Base-by-base conservation (phyloP, 1,284 basidiomycete species). In the Papiliotrema flavescens region DNA sequence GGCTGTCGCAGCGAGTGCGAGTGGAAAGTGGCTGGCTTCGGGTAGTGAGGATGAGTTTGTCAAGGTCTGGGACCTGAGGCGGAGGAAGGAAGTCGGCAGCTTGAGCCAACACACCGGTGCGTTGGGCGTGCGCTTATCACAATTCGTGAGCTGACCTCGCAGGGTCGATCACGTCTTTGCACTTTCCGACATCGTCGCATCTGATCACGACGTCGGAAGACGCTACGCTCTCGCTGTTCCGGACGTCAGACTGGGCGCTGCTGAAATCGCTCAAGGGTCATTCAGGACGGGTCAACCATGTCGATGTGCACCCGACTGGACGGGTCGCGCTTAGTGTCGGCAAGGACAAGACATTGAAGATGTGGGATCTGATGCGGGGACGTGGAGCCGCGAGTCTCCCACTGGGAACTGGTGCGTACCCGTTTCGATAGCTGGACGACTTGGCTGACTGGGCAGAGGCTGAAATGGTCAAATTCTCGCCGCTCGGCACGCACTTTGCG, bases 341-440 rank as follows among this genome's bases (percentile, higher is more conserved):
- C 13, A 87, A 87, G 65, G 95, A 98, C 70, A 81, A 84, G 58
- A 91, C 89, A 8, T 73, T 98, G 56, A 83, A 93, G 48, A 95
- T 98, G 92, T 98, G 95, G 95, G 95, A 98, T 79, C 79, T 98
- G 44, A 96, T 97, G 89, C 81, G 93, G 45, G 95, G 93, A 1
- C 88, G 88, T 70, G 90, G 90, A 2, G 85, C 86, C 14, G 90
- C 90, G 3, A 93, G 90, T 68, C 88, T 87, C 35, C 90, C 93
- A 67, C 76, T 96, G 4, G 89, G 89, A 17, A 86, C 86, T 77
- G 90, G 90, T 89, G 58, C 51, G 79, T 70, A 9, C 1, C 19
- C 35, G 2, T 34, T 8, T 13, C 3, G 15, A n/a, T 19, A 8
- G 2, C 8, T 9, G 17, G 26, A 34, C 37, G 22, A 20, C 15